These are phyloP conservation scores for Limnomonas spitsbergensis DNA, from an alignment of 139 green algal genomes.

Conservation along the genomic window DNA sequence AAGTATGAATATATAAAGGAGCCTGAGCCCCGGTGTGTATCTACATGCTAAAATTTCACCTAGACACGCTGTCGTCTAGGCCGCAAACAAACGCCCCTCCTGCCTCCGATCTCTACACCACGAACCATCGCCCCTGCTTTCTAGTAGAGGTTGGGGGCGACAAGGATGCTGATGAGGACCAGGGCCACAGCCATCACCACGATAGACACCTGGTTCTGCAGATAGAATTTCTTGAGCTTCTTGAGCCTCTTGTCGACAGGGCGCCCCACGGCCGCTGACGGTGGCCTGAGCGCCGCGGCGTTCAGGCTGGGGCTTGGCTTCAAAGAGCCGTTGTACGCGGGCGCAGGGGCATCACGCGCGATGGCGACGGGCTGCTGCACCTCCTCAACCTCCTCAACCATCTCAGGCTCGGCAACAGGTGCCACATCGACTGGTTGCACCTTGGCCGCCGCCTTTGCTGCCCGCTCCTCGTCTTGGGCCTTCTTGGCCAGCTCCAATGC, in stretches of 20 bases:
- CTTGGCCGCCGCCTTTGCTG: background rate
- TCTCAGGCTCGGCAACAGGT: background rate
- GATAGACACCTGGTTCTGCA: constrained; percentile 8
- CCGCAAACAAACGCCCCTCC: too few species aligned
- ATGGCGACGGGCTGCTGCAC: too few species aligned
- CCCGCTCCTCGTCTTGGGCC: background rate
- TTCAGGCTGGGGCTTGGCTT: background rate
- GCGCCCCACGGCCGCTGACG: background rate
- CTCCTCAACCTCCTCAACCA: background rate
- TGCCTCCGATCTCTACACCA: too few species aligned
- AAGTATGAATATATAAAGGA: too few species aligned
- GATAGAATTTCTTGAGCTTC: constrained; percentile 13
- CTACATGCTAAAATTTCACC: too few species aligned
- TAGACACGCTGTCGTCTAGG: too few species aligned
- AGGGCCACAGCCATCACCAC: background rate
- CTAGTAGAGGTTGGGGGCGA: constrained; percentile 4
- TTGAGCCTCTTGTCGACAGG: background rate
- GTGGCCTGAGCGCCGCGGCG: background rate
- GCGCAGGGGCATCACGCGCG: too few species aligned
- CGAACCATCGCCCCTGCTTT: too few species aligned
- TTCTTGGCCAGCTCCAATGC: constrained; percentile 23
- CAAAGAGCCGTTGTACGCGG: too few species aligned
- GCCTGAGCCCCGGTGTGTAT: too few species aligned
- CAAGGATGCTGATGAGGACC: background rate
- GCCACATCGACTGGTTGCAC: background rate